Evolutionary conservation across 768 basidiomycete species (phyloP).

Genomic region (Boletus vinaceobasis): DNA sequence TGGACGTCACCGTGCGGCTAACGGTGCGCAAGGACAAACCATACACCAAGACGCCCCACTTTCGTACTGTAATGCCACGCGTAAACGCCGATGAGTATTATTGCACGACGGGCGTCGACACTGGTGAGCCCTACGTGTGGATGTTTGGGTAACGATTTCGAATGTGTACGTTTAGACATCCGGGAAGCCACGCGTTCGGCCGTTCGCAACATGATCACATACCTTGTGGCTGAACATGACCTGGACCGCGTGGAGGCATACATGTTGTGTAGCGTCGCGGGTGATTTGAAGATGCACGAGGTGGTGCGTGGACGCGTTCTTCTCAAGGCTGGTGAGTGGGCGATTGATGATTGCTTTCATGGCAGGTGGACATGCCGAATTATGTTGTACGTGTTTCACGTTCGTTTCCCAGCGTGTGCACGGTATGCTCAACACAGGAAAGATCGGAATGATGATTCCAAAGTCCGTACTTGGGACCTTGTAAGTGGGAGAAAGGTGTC

Average conservation of each 20-base stretch:
- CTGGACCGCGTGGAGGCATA: slow-evolving; percentile 50
- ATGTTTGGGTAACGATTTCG: background rate
- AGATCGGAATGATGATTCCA: slow-evolving; percentile 59
- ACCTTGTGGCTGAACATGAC: slow-evolving; percentile 42
- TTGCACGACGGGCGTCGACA: slow-evolving; percentile 55
- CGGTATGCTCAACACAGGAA: background rate
- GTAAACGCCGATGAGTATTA: slow-evolving; percentile 40
- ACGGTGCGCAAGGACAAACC: slow-evolving; percentile 55
- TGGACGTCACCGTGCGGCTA: slow-evolving; percentile 51
- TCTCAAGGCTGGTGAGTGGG: background rate
- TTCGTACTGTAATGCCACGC: slow-evolving; percentile 32
- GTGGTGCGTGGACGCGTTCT: slow-evolving; percentile 36
- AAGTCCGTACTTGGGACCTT: slow-evolving; percentile 36
- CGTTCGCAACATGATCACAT: slow-evolving; percentile 56
- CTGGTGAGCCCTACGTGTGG: slow-evolving; percentile 27
- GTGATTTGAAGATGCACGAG: slow-evolving; percentile 59
- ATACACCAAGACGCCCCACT: slow-evolving; percentile 59
- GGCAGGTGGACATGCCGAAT: slow-evolving; percentile 63
- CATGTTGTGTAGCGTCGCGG: slow-evolving; percentile 59
- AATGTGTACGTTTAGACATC: slow-evolving; percentile 34
- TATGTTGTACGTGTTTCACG: slow-evolving; percentile 44
- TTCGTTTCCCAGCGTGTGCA: background rate
- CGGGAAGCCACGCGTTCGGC: slow-evolving; percentile 54
- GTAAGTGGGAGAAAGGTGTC: background rate
- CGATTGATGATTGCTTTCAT: background rate